Evolutionary conservation across 441 rosid genomes (phyloP).

Genomic region (Eruca vesicaria): DNA sequence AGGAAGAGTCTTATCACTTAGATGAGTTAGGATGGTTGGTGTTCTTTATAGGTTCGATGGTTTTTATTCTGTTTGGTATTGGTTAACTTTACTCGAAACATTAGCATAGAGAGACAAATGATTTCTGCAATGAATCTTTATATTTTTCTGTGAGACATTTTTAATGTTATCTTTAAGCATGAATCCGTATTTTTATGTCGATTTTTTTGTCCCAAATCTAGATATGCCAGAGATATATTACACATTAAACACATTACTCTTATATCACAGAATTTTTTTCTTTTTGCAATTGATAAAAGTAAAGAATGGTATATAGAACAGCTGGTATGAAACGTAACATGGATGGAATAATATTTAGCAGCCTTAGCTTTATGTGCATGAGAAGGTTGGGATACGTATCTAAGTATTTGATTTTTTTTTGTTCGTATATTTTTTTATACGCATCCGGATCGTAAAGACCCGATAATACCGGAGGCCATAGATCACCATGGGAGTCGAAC

Average conservation of each 20-base stretch:
- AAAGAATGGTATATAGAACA: constrained; percentile 19
- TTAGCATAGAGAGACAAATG: constrained; percentile 6
- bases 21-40: constrained; percentile 39
- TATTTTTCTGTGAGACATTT: constrained; percentile 9
- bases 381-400: constrained; percentile 1
- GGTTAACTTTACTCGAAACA: constrained; percentile 25
- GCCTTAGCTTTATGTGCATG: constrained; percentile 18
- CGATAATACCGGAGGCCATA: no score
- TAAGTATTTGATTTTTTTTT: background rate
- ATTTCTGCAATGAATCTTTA: constrained; percentile 15
- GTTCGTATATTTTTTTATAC: no score
- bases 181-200: constrained; percentile 24
- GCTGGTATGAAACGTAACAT: constrained; percentile 31
- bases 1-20: constrained; percentile 23
- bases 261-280: background rate
- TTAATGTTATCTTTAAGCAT: constrained; percentile 21
- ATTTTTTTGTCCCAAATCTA: constrained; percentile 7
- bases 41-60: constrained; percentile 59
- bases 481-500: no score
- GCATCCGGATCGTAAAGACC: no score
- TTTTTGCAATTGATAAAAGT: background rate
- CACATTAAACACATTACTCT: background rate
- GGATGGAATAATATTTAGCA: constrained; percentile 12
- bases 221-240: constrained; percentile 6
- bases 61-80: constrained; percentile 28